Conservation (phyloP, 179 eudicot genomes). For the Heliamphora pulchella region DNA sequence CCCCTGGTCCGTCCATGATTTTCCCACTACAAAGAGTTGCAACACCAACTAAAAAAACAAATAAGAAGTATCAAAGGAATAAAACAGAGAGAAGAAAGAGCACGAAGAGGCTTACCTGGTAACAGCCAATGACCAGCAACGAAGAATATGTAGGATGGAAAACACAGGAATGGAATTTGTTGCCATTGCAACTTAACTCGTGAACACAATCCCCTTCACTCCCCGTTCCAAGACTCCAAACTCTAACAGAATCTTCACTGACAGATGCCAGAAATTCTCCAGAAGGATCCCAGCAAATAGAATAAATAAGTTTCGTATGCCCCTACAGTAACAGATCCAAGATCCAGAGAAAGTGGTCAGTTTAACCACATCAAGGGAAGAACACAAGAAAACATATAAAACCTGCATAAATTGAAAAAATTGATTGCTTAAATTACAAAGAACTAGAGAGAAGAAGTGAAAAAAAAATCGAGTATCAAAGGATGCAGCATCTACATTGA, state of each 20-base stretch:
- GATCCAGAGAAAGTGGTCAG: neutral
- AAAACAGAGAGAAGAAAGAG: neutral
- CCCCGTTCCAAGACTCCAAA: slow-evolving; percentile 66
- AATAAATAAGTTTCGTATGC: slow-evolving; percentile 61
- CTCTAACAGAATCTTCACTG: slow-evolving; percentile 81
- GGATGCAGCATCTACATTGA: no score
- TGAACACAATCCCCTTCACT: slow-evolving; percentile 68
- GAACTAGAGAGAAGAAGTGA: no score
- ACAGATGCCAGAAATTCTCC: slow-evolving; percentile 79
- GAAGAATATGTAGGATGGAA: slow-evolving; percentile 74
- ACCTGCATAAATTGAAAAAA: neutral
- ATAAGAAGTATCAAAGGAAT: neutral
- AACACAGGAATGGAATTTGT: slow-evolving; percentile 68
- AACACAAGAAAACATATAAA: neutral
- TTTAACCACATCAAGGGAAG: neutral
- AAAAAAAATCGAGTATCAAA: no score
- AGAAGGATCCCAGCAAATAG: slow-evolving; percentile 78
- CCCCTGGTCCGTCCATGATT: neutral
- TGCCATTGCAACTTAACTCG: slow-evolving; percentile 69
- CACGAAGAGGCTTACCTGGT: slow-evolving; percentile 49
- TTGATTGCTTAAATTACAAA: no score
- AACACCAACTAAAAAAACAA: neutral
- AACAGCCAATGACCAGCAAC: slow-evolving; percentile 77
- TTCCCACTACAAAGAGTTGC: neutral
- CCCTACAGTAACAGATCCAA: slow-evolving; percentile 39